Evolutionary conservation across 148 eudicot genomes (phyloP).

Genomic region (Heliamphora exappendiculata): DNA sequence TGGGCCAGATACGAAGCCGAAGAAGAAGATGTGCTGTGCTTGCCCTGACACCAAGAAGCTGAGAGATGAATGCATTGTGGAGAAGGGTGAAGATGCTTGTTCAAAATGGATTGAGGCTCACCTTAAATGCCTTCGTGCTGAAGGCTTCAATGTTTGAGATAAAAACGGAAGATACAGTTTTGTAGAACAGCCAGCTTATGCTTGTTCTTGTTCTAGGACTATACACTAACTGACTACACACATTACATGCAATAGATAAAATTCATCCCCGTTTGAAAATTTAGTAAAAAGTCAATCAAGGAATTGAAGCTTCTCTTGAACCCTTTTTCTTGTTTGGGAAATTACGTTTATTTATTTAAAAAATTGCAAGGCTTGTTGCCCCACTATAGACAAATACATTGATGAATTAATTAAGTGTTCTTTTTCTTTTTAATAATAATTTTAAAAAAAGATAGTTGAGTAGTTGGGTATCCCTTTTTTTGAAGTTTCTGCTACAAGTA

Average conservation of each 20-base stretch:
- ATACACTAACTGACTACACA: too few species aligned
- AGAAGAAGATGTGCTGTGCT: constrained; percentile 91
- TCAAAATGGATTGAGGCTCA: constrained; percentile 87
- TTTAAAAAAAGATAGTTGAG: too few species aligned
- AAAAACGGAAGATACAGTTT: constrained; percentile 1
- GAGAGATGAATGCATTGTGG: constrained; percentile 82
- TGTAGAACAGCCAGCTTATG: neutral
- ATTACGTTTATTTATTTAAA: too few species aligned
- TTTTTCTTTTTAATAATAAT: too few species aligned
- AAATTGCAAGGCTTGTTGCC: too few species aligned
- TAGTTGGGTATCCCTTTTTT: too few species aligned
- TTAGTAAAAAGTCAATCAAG: neutral
- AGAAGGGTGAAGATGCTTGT: constrained; percentile 74
- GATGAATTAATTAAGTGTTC: too few species aligned
- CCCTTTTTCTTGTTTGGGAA: too few species aligned
- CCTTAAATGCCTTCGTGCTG: constrained; percentile 74
- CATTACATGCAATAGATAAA: neutral
- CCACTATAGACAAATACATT: too few species aligned
- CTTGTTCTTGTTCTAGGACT: neutral
- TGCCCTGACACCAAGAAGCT: constrained; percentile 84
- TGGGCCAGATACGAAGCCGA: constrained; percentile 51
- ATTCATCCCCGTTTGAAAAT: neutral
- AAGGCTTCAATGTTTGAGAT: constrained; percentile 71
- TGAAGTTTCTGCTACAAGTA: too few species aligned
- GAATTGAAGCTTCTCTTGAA: neutral